Evolutionary conservation across 192 early-diverging fungal species (phyloP).

Genomic region (Coemansia sp.): DNA sequence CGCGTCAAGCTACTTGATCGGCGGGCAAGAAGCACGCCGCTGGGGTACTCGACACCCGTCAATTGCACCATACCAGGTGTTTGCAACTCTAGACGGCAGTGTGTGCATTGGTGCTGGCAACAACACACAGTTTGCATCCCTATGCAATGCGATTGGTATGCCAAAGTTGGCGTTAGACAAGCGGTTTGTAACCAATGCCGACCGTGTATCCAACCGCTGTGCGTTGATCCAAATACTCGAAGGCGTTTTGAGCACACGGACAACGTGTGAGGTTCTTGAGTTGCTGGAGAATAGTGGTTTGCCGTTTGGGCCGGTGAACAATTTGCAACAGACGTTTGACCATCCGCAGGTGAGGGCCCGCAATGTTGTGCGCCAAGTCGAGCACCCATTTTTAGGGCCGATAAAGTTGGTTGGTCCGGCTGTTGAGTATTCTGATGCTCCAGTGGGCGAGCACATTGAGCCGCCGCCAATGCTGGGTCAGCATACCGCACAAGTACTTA

Average conservation of each 20-base stretch:
- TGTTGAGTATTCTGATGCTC: slow-evolving; percentile 71
- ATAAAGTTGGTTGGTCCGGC: slow-evolving; percentile 74
- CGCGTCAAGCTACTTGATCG: slow-evolving; percentile 81
- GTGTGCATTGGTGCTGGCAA: slow-evolving; percentile 92
- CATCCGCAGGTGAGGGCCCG: slow-evolving; percentile 70
- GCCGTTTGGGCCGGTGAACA: slow-evolving; percentile 83
- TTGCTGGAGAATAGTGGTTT: slow-evolving; percentile 67
- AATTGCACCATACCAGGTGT: slow-evolving; percentile 91
- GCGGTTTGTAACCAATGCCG: slow-evolving; percentile 65
- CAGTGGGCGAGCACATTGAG: slow-evolving; percentile 63
- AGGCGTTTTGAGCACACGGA: slow-evolving; percentile 44
- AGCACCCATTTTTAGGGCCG: slow-evolving; percentile 75
- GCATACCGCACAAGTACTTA: slow-evolving; percentile 81
- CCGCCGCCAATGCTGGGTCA: slow-evolving; percentile 81
- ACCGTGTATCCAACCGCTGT: slow-evolving; percentile 70
- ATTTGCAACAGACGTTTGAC: slow-evolving; percentile 70
- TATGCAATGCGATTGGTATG: slow-evolving; percentile 58
- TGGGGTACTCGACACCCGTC: slow-evolving; percentile 87
- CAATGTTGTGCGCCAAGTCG: slow-evolving; percentile 73
- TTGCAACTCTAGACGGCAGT: slow-evolving; percentile 71
- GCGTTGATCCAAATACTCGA: slow-evolving; percentile 62
- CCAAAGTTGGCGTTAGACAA: slow-evolving; percentile 52
- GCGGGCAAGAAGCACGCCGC: slow-evolving; percentile 71
- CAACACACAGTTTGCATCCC: slow-evolving; percentile 73
- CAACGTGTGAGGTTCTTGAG: slow-evolving; percentile 62